Base-by-base conservation (phyloP, 257 asterid genomes). In the Rauvolfia tetraphylla region DNA sequence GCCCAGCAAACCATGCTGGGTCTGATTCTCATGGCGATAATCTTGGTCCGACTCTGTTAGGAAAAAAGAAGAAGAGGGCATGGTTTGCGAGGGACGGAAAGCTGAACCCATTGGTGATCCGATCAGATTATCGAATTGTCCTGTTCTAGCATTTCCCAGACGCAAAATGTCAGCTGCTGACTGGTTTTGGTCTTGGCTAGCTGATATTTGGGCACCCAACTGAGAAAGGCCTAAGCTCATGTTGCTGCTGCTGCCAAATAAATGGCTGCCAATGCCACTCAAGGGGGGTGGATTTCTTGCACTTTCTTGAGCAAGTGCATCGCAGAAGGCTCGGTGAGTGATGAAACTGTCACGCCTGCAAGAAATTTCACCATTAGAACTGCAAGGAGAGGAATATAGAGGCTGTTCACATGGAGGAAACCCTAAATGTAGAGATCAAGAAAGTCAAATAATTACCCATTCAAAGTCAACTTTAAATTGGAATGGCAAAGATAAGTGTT, bases 301-400 rank as follows among this genome's bases (percentile, higher is more conserved):
- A 72, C 86, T 87, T 78, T 92, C 97, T 38, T 92, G 95, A 20
- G 96, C 93, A 1, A 92, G 82, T 8, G 96, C 97, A 72, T 92
- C 97, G 71, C 97, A 92, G 75, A 92, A 92, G 2, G 97, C 97
- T 38, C 97, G 79, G 49, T 92, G 97, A 0, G 97, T 92, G 82
- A 92, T 86, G 84, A 90, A 92, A 68, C 97, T 92, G 62, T 90
- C 96, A 9, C 95, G 89, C 90, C 96, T 92, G 89, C 68, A 68
- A 73, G 6, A 23, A 38, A 78, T 25, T 3, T 46, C 12, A 17
- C 6, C 38, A 12, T 34, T 42, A 69, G 63, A 31, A 29, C 0
- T 46, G 29, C 25, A 12, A 41, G 11, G 17, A 48, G 34, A 39
- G 13, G 57, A 58, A 2, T 27, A n/a, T 4, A 29, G 15, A 13